Percentiles rank a stretch among this genome's conserved stretches.
phyloP scores from a whole-genome alignment of 2,329 filamentous ascomycete genomes.

The Coniochaeta prunicola region DNA sequence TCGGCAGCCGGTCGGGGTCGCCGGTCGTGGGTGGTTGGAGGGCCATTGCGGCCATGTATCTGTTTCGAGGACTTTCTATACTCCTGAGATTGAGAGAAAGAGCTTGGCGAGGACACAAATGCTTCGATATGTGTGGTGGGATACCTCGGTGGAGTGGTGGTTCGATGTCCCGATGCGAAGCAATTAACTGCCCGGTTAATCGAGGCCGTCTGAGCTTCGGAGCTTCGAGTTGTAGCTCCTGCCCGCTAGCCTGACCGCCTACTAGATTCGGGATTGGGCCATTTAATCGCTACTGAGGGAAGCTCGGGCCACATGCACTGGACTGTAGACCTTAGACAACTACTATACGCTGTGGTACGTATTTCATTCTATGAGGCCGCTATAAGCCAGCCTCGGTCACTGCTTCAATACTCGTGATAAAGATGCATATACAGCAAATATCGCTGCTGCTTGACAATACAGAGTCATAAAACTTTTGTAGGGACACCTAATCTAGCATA shows the following conservation, averaged over 20 bases:
- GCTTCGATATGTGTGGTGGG: no score
- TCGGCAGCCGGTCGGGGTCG: conserved; percentile 22
- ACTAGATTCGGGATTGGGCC: neutral
- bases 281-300: neutral
- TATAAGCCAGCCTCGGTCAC: no score
- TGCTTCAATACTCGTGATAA: no score
- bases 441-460: neutral
- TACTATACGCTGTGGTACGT: neutral
- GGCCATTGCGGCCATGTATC: conserved; percentile 33
- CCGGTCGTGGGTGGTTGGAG: conserved; percentile 26
- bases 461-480: neutral
- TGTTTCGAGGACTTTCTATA: no score
- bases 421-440: neutral
- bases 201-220: neutral
- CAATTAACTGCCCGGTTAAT: neutral
- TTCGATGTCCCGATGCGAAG: neutral
- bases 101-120: no score
- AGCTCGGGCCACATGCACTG: neutral
- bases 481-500: neutral
- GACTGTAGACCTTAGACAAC: neutral
- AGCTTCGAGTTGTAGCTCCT: neutral
- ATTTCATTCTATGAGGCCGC: no score
- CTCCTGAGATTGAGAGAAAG: no score
- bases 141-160: no score
- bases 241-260: neutral